Evolutionary conservation across 495 filamentous ascomycete species (phyloP), one percentile per base, ranked within the genome.

Genomic region (Opeltia flavorubescens): DNA sequence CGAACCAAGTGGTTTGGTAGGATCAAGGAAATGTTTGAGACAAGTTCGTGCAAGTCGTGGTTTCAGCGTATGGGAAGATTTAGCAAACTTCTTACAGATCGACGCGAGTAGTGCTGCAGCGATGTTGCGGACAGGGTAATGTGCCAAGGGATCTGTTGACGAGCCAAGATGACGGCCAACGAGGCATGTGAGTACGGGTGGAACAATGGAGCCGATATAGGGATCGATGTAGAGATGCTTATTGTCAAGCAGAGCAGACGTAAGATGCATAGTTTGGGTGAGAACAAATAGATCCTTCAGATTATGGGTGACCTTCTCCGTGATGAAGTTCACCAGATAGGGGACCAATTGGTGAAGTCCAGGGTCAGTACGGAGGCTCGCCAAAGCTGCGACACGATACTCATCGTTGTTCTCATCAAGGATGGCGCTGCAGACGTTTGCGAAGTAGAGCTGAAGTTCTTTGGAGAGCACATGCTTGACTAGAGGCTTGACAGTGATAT

Each of bases 391-490:
- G 7, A 76, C 71, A n/a, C 89, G 84, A 56, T 94, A 78, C 44
- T 84, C 78, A 43, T 94, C 87, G 40, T 82, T 83, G 24, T 71
- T 74, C 51, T 89, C 86, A 58, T 96, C 85, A 43, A 94, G 67
- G 18, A 96, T 70, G 2, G 89, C 89, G 50, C 70, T 72, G 63
- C 83, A 86, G 31, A 96, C 81, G 55, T 89, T 94, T 55, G 94
- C 85, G 50, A 95, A 98, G 71, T 95, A 96, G n/a, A 95, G 74
- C 54, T 89, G 83, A 3, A 95, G 76, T 60, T 98, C 91, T 59
- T 94, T 91, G 47, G 86, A 94, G 31, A 98, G 71, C 48, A 95
- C 76, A 55, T 96, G 93, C 62, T 95, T 96, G 34, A 98, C 91
- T 2, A 85, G 69, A 1, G 91, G 91, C 53, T 88, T 84, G 59